Conservation (phyloP, 495 filamentous ascomycete species). For the Penicillium pancosmium region DNA sequence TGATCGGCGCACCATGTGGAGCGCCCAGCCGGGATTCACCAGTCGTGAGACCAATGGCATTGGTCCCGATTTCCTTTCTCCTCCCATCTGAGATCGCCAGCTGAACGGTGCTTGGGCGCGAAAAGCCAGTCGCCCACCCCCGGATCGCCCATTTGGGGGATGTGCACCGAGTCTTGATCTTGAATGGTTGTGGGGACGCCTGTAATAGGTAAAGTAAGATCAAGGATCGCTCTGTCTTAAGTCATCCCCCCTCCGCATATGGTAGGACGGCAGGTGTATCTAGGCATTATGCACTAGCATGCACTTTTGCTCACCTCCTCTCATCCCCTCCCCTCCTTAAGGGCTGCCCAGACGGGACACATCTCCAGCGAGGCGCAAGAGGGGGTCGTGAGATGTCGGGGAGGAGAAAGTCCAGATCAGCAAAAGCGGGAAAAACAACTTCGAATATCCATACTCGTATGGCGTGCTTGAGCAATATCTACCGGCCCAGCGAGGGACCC, state of each 20-base stretch:
- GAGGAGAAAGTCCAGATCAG: neutral
- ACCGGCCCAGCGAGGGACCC: neutral
- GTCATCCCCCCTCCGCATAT: neutral
- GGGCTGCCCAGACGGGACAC: neutral
- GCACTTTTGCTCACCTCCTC: neutral
- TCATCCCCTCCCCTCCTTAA: neutral
- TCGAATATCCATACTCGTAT: neutral
- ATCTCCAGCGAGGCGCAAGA: neutral
- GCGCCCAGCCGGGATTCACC: conserved; percentile 3
- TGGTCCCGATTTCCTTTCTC: neutral
- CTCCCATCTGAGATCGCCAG: conserved; percentile 11
- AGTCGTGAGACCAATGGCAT: conserved; percentile 11
- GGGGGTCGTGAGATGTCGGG: neutral
- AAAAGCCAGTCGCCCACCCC: conserved; percentile 5
- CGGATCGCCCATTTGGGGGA: neutral
- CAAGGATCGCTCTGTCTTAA: conserved; percentile 6
- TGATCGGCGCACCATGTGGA: conserved; percentile 23
- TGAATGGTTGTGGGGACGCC: conserved; percentile 1
- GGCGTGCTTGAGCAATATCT: neutral
- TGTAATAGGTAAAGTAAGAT: neutral
- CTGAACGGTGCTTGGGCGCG: conserved; percentile 16
- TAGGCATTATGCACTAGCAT: neutral
- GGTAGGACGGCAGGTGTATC: conserved; percentile 3
- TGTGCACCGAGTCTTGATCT: conserved; percentile 3
- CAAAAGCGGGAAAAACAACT: neutral